Evolutionary conservation across 306 rosid genomes (phyloP).

Genomic region (Vigna mungo): DNA sequence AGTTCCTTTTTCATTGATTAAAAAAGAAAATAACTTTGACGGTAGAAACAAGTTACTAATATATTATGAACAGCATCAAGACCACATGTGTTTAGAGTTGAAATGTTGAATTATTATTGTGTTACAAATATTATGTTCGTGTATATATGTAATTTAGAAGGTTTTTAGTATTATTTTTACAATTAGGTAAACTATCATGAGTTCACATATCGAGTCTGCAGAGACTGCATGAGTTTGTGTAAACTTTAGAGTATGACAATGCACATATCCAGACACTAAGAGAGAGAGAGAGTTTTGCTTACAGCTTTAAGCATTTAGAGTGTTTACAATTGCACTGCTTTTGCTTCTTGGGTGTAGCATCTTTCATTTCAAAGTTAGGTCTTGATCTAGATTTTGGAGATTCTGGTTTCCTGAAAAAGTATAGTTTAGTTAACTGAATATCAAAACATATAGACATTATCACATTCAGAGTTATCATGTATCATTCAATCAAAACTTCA

Average conservation of each 20-base stretch:
- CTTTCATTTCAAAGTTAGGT: constrained; percentile 74
- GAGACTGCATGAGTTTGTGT: not conserved
- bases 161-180: not conserved
- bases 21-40: not conserved
- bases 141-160: not conserved
- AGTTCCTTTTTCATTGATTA: constrained; percentile 17
- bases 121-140: not conserved
- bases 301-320: constrained; percentile 96
- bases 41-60: constrained; percentile 20
- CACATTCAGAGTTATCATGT: constrained; percentile 15
- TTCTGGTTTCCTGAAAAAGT: constrained; percentile 82
- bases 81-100: constrained; percentile 6
- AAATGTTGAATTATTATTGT: constrained; percentile 2
- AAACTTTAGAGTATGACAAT: not conserved
- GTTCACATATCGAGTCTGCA: not conserved
- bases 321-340: constrained; percentile 98
- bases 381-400: constrained; percentile 88
- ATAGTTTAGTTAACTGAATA: constrained; percentile 41
- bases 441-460: constrained; percentile 38
- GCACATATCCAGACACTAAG: not conserved
- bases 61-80: constrained; percentile 36
- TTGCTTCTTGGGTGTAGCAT: constrained; percentile 92
- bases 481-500: constrained; percentile 14
- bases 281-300: constrained; percentile 50
- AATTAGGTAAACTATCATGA: not conserved